Percentiles rank a stretch among this genome's conserved stretches.
Conservation (phyloP, 2,329 filamentous ascomycete genomes). For the Fusarium odoratissimum region DNA sequence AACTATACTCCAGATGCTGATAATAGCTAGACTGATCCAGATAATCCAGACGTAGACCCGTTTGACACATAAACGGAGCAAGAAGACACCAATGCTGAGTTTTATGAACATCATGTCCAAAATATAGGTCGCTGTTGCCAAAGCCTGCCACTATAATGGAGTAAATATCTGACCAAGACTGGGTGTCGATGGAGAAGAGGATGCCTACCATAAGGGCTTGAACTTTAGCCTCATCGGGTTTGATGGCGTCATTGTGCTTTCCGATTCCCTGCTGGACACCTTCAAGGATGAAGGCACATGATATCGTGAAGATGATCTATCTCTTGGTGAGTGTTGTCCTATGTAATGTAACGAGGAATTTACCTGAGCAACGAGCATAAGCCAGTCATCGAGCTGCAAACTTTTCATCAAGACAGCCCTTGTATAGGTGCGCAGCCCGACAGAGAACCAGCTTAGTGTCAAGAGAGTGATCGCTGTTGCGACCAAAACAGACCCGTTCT, state of each 20-base stretch:
- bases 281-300: constrained; percentile 58
- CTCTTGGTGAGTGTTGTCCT: background rate
- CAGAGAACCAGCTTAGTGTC: constrained; percentile 55
- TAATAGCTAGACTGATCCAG: constrained; percentile 57
- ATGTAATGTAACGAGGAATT: constrained; percentile 1
- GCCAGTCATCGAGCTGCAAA: constrained; percentile 64
- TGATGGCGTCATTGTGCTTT: constrained; percentile 59
- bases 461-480: constrained; percentile 53
- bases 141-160: constrained; percentile 58
- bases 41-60: constrained; percentile 62
- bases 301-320: constrained; percentile 59
- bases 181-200: background rate
- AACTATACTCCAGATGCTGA: constrained; percentile 59
- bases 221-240: constrained; percentile 53
- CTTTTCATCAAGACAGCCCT: constrained; percentile 56
- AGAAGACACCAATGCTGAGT: constrained; percentile 65
- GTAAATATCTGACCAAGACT: constrained; percentile 16
- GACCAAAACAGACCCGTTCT: constrained; percentile 54
- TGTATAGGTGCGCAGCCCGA: constrained; percentile 58
- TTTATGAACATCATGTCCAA: constrained; percentile 68
- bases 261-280: constrained; percentile 59
- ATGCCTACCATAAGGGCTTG: constrained; percentile 58
- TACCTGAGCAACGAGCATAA: constrained; percentile 64
- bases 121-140: constrained; percentile 63
- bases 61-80: constrained; percentile 60